phyloP scores from a whole-genome alignment of 2,329 filamentous ascomycete genomes.

The Ceratocystis smalleyi region DNA sequence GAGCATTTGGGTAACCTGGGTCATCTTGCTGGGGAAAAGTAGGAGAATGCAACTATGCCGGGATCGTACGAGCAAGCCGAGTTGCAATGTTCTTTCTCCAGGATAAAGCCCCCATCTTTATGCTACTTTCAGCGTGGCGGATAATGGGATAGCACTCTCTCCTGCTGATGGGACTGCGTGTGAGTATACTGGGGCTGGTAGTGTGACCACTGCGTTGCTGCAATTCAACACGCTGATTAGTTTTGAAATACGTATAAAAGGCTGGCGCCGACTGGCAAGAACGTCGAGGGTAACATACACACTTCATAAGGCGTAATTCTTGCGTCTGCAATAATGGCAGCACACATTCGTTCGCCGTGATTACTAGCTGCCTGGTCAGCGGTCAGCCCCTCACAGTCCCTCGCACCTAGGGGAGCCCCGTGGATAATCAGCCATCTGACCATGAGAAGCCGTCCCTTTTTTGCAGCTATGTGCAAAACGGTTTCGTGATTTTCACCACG shows the following conservation, averaged over 20 bases:
- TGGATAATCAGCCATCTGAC: conserved; percentile 7
- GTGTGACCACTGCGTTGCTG: too few species aligned
- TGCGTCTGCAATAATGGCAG: conserved; percentile 2
- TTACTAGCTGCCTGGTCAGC: conserved; percentile 6
- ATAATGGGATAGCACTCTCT: too few species aligned
- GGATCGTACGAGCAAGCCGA: too few species aligned
- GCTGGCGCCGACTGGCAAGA: neutral
- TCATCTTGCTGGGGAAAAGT: neutral
- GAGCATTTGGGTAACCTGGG: too few species aligned
- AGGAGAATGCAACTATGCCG: neutral
- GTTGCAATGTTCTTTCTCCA: too few species aligned
- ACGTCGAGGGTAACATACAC: neutral
- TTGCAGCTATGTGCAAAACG: conserved; percentile 12
- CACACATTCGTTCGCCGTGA: neutral
- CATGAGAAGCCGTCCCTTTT: conserved; percentile 1
- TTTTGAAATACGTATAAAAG: too few species aligned
- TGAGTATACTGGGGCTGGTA: too few species aligned
- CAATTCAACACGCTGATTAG: too few species aligned
- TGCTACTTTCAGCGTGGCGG: too few species aligned
- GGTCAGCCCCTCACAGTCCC: neutral
- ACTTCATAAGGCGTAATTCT: neutral
- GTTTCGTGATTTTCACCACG: conserved; percentile 8
- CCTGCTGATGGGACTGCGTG: too few species aligned
- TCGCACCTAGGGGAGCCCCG: conserved; percentile 5
- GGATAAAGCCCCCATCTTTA: too few species aligned